A percentile compares a stretch with the other conserved stretches of the same genome.
phyloP scores from a whole-genome alignment of 23 red algal species.

The Gracilaria gracilis region DNA sequence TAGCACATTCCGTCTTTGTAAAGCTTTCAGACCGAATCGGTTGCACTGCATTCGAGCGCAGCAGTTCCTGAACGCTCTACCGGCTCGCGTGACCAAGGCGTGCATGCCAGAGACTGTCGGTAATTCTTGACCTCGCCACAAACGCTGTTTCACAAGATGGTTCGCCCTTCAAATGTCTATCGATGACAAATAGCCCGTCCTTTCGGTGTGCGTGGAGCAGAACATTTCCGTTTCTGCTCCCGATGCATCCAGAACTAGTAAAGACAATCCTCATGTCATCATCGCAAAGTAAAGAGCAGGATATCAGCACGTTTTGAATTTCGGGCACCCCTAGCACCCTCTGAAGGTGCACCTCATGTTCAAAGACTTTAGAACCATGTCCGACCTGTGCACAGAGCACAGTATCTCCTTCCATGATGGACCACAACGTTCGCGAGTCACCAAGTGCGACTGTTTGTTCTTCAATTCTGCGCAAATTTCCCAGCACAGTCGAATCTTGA shows the following conservation, averaged over 20 bases:
- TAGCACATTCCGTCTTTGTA: background rate
- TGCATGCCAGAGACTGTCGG: background rate
- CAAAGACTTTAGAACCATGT: background rate
- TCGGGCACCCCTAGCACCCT: background rate
- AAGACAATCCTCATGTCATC: background rate
- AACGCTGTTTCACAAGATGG: background rate
- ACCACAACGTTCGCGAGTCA: background rate
- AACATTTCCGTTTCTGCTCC: background rate
- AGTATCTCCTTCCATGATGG: background rate
- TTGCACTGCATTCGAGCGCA: background rate
- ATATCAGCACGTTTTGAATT: constrained; percentile 1
- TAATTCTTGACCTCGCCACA: background rate
- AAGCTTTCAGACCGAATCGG: background rate
- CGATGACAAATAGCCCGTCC: background rate
- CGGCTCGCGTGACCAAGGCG: constrained; percentile 6
- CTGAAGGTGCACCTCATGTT: background rate
- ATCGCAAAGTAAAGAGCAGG: constrained; percentile 18
- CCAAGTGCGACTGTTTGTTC: background rate
- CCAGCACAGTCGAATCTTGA: background rate
- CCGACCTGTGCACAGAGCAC: no score
- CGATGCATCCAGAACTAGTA: background rate
- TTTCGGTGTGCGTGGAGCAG: background rate
- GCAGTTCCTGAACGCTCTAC: background rate
- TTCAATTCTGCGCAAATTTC: background rate
- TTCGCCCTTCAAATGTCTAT: background rate